These are phyloP conservation scores for Citrus trifoliata DNA, from an alignment of 345 rosid species.

Conservation along the genomic window DNA sequence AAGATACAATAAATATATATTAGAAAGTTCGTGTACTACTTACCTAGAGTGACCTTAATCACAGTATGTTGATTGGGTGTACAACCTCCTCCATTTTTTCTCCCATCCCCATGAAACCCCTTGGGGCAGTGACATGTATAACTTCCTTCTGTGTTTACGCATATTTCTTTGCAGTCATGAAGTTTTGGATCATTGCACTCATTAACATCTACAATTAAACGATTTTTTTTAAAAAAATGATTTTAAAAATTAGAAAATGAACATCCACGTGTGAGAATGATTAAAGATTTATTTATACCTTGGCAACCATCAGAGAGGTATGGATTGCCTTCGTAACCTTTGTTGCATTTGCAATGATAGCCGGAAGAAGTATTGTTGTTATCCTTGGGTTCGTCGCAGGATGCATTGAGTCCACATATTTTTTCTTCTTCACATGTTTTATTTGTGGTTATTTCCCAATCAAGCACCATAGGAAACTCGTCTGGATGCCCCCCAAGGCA, in stretches of 20 bases:
- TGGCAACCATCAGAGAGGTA: conserved; percentile 4
- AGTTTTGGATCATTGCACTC: accelerated
- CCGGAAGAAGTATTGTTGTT: background rate
- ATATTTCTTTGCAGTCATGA: background rate
- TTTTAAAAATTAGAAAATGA: no score
- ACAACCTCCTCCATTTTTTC: background rate
- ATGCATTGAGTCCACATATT: conserved; percentile 4
- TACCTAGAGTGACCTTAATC: background rate
- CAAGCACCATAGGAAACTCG: conserved; percentile 9
- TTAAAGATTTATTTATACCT: background rate
- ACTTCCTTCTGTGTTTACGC: background rate
- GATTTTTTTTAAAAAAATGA: no score
- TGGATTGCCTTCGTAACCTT: conserved; percentile 36
- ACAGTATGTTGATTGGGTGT: no score
- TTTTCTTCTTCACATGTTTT: background rate
- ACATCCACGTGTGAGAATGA: background rate
- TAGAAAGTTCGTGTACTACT: no score
- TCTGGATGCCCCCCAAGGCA: background rate
- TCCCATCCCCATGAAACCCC: background rate
- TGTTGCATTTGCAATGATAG: conserved; percentile 22
- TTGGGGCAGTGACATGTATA: background rate
- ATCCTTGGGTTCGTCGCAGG: background rate
- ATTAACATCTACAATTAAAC: background rate
- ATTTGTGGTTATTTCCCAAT: conserved; percentile 11
- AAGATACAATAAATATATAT: no score